These are phyloP conservation scores for Barnettozyma hawaiiensis DNA, from an alignment of 1,139 yeast species.

Conservation along the genomic window DNA sequence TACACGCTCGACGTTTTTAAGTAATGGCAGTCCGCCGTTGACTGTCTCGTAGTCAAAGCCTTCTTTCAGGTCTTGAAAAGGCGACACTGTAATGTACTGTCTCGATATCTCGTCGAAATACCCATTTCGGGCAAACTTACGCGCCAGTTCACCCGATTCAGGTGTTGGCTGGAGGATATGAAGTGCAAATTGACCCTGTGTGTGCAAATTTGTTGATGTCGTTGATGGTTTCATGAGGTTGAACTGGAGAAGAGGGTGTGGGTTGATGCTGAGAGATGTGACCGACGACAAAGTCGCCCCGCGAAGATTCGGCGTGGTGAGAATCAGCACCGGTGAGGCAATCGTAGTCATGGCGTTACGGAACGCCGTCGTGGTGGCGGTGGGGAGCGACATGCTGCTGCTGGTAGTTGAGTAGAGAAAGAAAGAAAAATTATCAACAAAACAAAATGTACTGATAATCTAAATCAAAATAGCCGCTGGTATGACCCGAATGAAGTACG, in stretches of 20 bases:
- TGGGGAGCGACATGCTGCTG: neutral
- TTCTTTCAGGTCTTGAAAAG: slow-evolving; percentile 28
- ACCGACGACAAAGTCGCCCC: slow-evolving; percentile 85
- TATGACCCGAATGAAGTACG: slow-evolving; percentile 13
- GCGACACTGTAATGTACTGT: slow-evolving; percentile 26
- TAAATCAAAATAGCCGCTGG: too few relatives aligned
- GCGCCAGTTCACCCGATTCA: slow-evolving; percentile 47
- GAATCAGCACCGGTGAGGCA: slow-evolving; percentile 36
- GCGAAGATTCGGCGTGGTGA: slow-evolving; percentile 34
- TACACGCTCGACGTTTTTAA: slow-evolving; percentile 52
- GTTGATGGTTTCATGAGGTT: slow-evolving; percentile 79
- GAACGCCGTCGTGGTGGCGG: slow-evolving; percentile 16
- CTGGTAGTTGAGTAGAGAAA: neutral
- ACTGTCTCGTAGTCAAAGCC: slow-evolving; percentile 23
- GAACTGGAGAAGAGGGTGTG: slow-evolving; percentile 71
- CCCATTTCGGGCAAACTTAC: slow-evolving; percentile 57
- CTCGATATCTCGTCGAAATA: slow-evolving; percentile 20
- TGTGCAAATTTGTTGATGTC: slow-evolving; percentile 61
- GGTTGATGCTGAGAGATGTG: slow-evolving; percentile 68
- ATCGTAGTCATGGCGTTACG: slow-evolving; percentile 35
- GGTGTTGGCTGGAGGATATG: slow-evolving; percentile 62
- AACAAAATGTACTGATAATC: too few relatives aligned
- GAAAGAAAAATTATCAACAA: neutral
- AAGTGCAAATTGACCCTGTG: slow-evolving; percentile 54
- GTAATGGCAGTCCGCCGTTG: slow-evolving; percentile 46